Conservation (phyloP, 257 asterid species). For the Scutellaria galericulata region DNA sequence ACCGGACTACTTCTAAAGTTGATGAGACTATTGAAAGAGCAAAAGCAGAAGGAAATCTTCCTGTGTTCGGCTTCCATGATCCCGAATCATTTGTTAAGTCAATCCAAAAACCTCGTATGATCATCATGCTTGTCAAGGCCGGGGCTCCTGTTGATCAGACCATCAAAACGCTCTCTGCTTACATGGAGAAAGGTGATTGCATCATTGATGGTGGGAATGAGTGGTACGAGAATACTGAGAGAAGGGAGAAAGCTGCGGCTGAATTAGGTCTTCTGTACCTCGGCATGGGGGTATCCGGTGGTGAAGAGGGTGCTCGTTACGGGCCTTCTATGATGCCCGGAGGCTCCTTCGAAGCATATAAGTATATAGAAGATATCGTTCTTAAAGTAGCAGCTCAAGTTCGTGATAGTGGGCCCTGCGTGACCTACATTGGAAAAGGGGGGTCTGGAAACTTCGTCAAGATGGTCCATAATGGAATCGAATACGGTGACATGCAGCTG, state of each 20-base stretch:
- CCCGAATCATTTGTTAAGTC: slow-evolving; percentile 85
- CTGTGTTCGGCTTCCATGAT: slow-evolving; percentile 81
- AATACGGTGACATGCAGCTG: slow-evolving; percentile 97
- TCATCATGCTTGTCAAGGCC: slow-evolving; percentile 95
- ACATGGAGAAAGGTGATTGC: slow-evolving; percentile 95
- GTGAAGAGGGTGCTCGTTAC: slow-evolving; percentile 94
- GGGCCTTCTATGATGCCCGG: slow-evolving; percentile 99
- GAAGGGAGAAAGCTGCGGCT: slow-evolving; percentile 80
- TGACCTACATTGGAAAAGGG: slow-evolving; percentile 87
- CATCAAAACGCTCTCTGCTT: slow-evolving; percentile 81
- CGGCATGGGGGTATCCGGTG: slow-evolving; percentile 99
- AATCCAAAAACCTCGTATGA: slow-evolving; percentile 92
- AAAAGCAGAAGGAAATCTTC: slow-evolving; percentile 83
- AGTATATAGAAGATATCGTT: slow-evolving; percentile 78
- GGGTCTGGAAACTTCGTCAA: slow-evolving; percentile 95
- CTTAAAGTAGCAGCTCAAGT: slow-evolving; percentile 97
- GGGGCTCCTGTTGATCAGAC: slow-evolving; percentile 98
- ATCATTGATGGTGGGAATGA: slow-evolving; percentile 97
- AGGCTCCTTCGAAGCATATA: slow-evolving; percentile 83
- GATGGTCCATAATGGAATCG: slow-evolving; percentile 96
- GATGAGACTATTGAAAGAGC: slow-evolving; percentile 95
- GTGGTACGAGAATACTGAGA: slow-evolving; percentile 99
- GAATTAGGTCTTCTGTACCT: slow-evolving; percentile 82
- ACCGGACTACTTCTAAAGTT: slow-evolving; percentile 91
- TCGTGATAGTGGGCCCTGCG: slow-evolving; percentile 96